Evolutionary conservation across 441 rosid genomes (phyloP), one percentile per base, ranked within the genome.

Genomic region (Geranium incanum): DNA sequence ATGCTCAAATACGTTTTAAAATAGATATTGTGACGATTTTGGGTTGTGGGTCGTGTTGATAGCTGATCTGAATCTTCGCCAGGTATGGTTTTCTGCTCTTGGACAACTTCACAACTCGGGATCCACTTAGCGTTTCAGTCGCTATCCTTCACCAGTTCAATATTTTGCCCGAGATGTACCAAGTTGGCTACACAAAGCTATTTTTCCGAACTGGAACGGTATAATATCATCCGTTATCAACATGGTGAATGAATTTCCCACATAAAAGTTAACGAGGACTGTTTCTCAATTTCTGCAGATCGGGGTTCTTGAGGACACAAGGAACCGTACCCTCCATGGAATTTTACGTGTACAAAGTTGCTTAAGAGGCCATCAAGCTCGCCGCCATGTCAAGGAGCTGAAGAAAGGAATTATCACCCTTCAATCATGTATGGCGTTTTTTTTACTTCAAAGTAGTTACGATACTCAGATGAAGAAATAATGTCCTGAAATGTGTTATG

Each of bases 151-250:
- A 95, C 82, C 99, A 95, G 77, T 92, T 95, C 67, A 86, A 88
- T 77, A 91, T 95, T 74, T 86, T 91, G 86, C 98, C 98, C 3
- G 99, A 95, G 88, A 92, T 95, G 98, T 92, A 92, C 81, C 98
- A 93, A 89, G 99, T 93, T 80, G 98, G 99, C 75, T 95, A 91
- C 84, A 92, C 97, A 18, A 95, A 95, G 71, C 76, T 95, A 77
- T 95, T 95, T 85, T 91, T 95, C 79, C 93, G 98, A 67, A 82
- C 98, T 8, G 98, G 98, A 57, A 98, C 93, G 99, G 99, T 95
- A 21, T 21, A 77, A 33, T 68, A 52, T 43, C 57, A 7, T 36
- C 23, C 37, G 7, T 68, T 38, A 57, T 66, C 68, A 50, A 36
- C 68, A 65, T 41, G 16, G 64, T 4, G n/a, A 67, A 28, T 36